Evolutionary conservation across 129 eudicot genomes (phyloP).

Genomic region (Pulicaria dysenterica): DNA sequence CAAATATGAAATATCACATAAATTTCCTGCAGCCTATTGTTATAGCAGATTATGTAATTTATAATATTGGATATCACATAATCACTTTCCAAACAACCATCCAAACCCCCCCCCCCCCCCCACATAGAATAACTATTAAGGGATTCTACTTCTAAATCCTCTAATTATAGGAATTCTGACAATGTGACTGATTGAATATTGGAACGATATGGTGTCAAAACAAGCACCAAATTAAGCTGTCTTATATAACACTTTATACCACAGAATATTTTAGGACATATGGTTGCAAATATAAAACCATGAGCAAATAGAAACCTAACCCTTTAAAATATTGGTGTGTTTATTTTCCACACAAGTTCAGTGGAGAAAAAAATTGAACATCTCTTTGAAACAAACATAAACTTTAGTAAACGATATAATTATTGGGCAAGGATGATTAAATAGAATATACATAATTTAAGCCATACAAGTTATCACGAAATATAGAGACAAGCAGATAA

Average conservation of each 20-base stretch:
- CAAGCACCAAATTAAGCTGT: neutral
- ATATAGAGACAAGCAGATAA: too few relatives aligned
- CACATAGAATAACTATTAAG: neutral
- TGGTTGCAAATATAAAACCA: conserved; percentile 6
- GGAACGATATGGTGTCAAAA: neutral
- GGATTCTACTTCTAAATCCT: conserved; percentile 1
- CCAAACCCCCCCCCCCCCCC: too few relatives aligned
- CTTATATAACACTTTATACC: neutral
- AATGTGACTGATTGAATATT: neutral
- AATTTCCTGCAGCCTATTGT: too few relatives aligned
- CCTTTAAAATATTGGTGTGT: neutral
- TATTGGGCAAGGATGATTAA: neutral
- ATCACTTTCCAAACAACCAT: too few relatives aligned
- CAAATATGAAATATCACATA: too few relatives aligned
- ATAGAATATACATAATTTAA: too few relatives aligned
- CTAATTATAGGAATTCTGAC: neutral
- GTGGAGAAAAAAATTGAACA: neutral
- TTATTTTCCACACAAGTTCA: neutral
- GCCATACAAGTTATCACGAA: too few relatives aligned
- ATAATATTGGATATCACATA: too few relatives aligned
- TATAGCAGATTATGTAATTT: too few relatives aligned
- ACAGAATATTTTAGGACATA: neutral
- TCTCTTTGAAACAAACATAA: neutral
- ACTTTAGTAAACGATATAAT: neutral
- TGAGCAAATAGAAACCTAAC: neutral